Evolutionary conservation across 2,329 filamentous ascomycete genomes (phyloP), one percentile per base, ranked within the genome.

Genomic region (Sporothrix sp.): DNA sequence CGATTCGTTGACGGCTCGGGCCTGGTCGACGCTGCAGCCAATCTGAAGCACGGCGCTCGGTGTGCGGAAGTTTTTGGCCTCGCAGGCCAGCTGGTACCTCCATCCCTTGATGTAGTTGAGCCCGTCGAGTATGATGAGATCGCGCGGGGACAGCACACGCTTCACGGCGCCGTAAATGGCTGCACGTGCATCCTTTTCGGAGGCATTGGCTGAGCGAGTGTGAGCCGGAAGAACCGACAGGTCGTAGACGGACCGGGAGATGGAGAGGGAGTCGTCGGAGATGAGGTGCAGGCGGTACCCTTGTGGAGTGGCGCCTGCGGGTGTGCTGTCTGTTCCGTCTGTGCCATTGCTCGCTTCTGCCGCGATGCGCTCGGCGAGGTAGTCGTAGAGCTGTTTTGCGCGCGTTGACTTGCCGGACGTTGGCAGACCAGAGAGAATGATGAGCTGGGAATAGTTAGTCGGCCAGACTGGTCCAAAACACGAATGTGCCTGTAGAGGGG

Each of bases 71-170:
- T 87, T 87, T 67, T 93, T 93, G 33, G 87, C 81, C 67, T 93
- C 87, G 69, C 87, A 91, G 65, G 84, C 84, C 20, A 94, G 71
- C 71, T 94, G 87, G 64, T 94, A 94, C 44, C 87, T 76, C 78
- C 86, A 93, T 33, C 87, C 87, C 66, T 93, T 93, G 69, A 94
- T 94, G 67, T 93, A 94, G 66, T 93, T 93, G 54, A 87, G 70
- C 1, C 82, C 81, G 63, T 94, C 87, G 14, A 88, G 78, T 42
- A 94, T 79, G 48, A 93, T 85, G 52, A 94, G 81, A 61, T 87
- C 84, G 60, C 80, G 79, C 51, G 81, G 76, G 54, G 77, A 81
- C 27, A 94, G 73, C 44, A 82, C 76, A 38, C 87, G 76, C 71
- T 91, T 91, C 40, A 91, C 83, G 54, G 87, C 85, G 54, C 78